phyloP scores from a whole-genome alignment of 2,329 filamentous ascomycete genomes.

The Fusarium equiseti region DNA sequence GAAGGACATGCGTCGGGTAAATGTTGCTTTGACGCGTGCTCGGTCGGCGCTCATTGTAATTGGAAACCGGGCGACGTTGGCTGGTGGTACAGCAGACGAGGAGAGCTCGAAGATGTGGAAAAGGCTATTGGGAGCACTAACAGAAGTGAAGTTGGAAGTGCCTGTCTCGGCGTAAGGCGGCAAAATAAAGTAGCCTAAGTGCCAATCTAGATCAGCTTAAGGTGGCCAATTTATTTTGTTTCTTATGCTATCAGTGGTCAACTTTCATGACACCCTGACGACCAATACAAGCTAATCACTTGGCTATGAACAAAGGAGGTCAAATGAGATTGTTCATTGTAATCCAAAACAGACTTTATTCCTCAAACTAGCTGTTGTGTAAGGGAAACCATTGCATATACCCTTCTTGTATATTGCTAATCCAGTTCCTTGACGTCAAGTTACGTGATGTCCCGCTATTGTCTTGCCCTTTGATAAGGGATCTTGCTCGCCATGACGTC shows the following conservation, averaged over 20 bases:
- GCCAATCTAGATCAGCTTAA: neutral
- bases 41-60: conserved; percentile 53
- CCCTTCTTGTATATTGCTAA: neutral
- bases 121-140: conserved; percentile 6
- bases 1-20: conserved; percentile 56
- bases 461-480: neutral
- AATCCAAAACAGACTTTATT: neutral
- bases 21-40: conserved; percentile 56
- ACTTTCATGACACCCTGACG: neutral
- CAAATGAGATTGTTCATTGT: neutral
- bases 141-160: neutral
- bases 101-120: conserved; percentile 6
- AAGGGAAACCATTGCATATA: neutral
- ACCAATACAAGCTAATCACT: no score
- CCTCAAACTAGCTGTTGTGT: neutral
- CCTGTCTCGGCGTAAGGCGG: neutral
- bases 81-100: conserved; percentile 10
- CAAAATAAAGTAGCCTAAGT: neutral
- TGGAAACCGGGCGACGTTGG: conserved; percentile 49
- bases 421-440: neutral
- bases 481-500: neutral
- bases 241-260: neutral
- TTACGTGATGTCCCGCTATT: neutral
- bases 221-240: neutral
- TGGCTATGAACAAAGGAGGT: neutral